phyloP scores from a whole-genome alignment of 139 green algal genomes.

The Zygnema circumcarinatum region DNA sequence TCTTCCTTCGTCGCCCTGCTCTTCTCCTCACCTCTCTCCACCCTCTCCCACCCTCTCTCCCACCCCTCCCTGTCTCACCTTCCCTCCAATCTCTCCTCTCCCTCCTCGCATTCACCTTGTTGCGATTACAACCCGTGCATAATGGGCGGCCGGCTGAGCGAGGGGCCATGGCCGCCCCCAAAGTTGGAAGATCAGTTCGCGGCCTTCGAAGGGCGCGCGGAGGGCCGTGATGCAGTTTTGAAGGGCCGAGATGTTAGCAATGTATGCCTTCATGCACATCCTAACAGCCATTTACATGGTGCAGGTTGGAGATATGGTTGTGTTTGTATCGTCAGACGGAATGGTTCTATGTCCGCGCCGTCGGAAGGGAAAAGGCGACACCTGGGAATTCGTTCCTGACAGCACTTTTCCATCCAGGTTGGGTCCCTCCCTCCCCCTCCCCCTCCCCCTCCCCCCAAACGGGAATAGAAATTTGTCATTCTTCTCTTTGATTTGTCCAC shows the following conservation, averaged over 20 bases:
- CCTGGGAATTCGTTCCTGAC: neutral
- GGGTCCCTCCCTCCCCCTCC: neutral
- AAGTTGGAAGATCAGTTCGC: neutral
- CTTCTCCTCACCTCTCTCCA: neutral
- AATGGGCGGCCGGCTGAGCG: neutral
- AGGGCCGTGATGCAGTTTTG: no score
- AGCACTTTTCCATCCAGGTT: neutral
- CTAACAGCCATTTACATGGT: neutral
- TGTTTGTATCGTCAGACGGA: neutral
- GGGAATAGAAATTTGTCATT: neutral
- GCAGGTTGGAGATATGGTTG: neutral
- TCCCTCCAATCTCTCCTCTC: neutral
- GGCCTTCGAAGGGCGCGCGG: no score
- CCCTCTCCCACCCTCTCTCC: neutral
- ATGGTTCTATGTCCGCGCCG: neutral
- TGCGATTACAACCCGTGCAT: neutral
- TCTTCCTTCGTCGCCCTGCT: neutral
- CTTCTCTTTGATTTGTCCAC: neutral
- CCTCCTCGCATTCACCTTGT: neutral
- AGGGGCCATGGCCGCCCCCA: neutral
- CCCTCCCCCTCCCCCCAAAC: neutral
- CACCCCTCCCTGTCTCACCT: neutral
- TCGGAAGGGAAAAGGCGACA: neutral
- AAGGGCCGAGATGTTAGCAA: neutral
- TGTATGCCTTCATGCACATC: neutral